A percentile compares a stretch with the other conserved stretches of the same genome.
These are phyloP conservation scores for Pyricularia grisea DNA, from an alignment of 2,329 filamentous ascomycete species.

Conservation along the genomic window DNA sequence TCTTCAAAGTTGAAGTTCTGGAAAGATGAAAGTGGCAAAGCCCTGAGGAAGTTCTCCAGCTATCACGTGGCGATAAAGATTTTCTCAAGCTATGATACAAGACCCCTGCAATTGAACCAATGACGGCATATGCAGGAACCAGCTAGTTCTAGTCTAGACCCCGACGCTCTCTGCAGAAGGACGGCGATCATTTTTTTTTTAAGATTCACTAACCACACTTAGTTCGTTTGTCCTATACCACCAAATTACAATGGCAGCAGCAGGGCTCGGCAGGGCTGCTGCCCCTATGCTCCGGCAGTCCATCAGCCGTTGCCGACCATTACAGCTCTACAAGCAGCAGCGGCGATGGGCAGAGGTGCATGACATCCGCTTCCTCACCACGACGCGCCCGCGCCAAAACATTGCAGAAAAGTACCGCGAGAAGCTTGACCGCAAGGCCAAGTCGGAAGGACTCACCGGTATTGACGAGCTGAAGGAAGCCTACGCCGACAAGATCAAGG, in stretches of 20 bases:
- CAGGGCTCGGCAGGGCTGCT: background rate
- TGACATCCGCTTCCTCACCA: slow-evolving; percentile 82
- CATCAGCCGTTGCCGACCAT: background rate
- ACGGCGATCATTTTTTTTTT: background rate
- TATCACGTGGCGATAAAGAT: background rate
- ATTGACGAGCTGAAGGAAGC: slow-evolving; percentile 70
- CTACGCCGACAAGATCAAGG: slow-evolving; percentile 75
- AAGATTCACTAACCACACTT: background rate
- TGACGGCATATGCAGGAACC: background rate
- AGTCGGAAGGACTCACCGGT: slow-evolving; percentile 58
- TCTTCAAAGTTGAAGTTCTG: too few relatives aligned
- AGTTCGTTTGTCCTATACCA: background rate
- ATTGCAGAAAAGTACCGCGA: slow-evolving; percentile 78
- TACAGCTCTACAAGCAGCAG: slow-evolving; percentile 36
- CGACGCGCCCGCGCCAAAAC: slow-evolving; percentile 46
- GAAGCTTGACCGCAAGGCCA: slow-evolving; percentile 77
- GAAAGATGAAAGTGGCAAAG: background rate
- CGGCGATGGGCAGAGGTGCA: slow-evolving; percentile 78
- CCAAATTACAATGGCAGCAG: background rate
- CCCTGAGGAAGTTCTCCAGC: background rate
- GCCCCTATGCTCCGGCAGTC: background rate
- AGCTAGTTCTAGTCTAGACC: background rate
- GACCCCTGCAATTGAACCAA: background rate
- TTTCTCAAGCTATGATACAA: background rate
- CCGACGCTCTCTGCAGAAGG: background rate